Percentiles rank a stretch among this genome's conserved stretches.
These are phyloP conservation scores for Candida jianshihensis DNA, from an alignment of 805 yeast genomes.

Conservation along the genomic window DNA sequence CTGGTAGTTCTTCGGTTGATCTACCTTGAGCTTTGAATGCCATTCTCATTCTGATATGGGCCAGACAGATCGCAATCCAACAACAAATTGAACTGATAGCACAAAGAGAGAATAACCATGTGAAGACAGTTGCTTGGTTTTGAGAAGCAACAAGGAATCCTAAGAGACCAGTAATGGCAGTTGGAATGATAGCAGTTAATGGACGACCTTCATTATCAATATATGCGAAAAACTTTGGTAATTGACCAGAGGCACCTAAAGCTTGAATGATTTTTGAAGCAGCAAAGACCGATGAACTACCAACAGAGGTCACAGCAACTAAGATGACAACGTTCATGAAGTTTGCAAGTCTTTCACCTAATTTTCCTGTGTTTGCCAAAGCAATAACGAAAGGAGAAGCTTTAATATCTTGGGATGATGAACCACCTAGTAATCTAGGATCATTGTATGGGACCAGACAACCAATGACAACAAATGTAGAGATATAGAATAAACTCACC, in stretches of 20 bases:
- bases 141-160: constrained; percentile 50
- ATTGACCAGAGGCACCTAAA: constrained; percentile 55
- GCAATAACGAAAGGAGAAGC: constrained; percentile 83
- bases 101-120: constrained; percentile 58
- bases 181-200: constrained; percentile 44
- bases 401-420: constrained; percentile 48
- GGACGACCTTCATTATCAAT: constrained; percentile 68
- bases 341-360: constrained; percentile 51
- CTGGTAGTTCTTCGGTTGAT: constrained; percentile 58
- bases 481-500: constrained; percentile 65
- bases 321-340: constrained; percentile 65
- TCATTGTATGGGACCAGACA: constrained; percentile 65
- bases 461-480: constrained; percentile 49
- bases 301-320: constrained; percentile 65
- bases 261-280: constrained; percentile 62
- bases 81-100: constrained; percentile 59
- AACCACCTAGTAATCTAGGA: constrained; percentile 37
- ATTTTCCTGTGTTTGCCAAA: constrained; percentile 50
- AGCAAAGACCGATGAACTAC: constrained; percentile 63
- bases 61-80: constrained; percentile 53
- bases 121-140: constrained; percentile 48
- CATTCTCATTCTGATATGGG: constrained; percentile 56
- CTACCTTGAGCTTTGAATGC: constrained; percentile 64
- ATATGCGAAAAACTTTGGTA: constrained; percentile 53
- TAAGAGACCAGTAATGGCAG: constrained; percentile 48